Evolutionary conservation across 2,329 filamentous ascomycete genomes (phyloP).

Genomic region (Niveomyces coronatus): DNA sequence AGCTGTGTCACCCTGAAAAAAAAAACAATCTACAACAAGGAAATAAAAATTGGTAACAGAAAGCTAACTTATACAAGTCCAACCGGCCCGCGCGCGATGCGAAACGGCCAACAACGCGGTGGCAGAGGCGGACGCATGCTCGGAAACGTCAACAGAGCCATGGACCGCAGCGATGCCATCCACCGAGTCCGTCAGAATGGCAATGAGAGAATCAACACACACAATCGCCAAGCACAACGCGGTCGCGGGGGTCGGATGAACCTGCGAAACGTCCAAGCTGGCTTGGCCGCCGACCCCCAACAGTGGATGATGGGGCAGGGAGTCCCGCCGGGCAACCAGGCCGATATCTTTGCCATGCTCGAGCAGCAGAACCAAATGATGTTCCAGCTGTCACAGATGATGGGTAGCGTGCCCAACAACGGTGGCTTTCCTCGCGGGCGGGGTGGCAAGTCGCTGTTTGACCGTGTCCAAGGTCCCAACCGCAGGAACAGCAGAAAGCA

Average conservation of each 20-base stretch:
- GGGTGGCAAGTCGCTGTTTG: constrained; percentile 57
- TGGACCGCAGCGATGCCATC: constrained; percentile 71
- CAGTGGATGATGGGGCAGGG: constrained; percentile 36
- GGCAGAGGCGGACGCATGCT: constrained; percentile 73
- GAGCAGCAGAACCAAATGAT: constrained; percentile 86
- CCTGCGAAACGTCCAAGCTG: constrained; percentile 41
- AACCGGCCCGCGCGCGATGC: constrained; percentile 91
- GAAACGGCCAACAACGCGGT: constrained; percentile 52
- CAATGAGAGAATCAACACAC: constrained; percentile 71
- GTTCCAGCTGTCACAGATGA: constrained; percentile 58
- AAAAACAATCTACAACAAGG: too few species aligned
- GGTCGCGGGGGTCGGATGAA: constrained; percentile 40
- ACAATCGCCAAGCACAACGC: constrained; percentile 51
- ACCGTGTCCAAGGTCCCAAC: constrained; percentile 53
- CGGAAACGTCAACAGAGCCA: constrained; percentile 70
- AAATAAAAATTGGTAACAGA: too few species aligned
- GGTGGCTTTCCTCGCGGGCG: constrained; percentile 33
- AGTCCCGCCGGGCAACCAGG: constrained; percentile 31
- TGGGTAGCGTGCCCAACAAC: constrained; percentile 45
- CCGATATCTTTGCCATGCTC: constrained; percentile 61
- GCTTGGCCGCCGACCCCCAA: constrained; percentile 29
- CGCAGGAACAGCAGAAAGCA: constrained; percentile 38
- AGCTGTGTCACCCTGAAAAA: too few species aligned
- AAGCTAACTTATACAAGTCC: constrained; percentile 53
- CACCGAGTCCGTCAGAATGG: constrained; percentile 70